A percentile compares a stretch with the other conserved stretches of the same genome.
phyloP scores from a whole-genome alignment of 192 early-diverging fungal species.

The Rhizophagus prolifer region DNA sequence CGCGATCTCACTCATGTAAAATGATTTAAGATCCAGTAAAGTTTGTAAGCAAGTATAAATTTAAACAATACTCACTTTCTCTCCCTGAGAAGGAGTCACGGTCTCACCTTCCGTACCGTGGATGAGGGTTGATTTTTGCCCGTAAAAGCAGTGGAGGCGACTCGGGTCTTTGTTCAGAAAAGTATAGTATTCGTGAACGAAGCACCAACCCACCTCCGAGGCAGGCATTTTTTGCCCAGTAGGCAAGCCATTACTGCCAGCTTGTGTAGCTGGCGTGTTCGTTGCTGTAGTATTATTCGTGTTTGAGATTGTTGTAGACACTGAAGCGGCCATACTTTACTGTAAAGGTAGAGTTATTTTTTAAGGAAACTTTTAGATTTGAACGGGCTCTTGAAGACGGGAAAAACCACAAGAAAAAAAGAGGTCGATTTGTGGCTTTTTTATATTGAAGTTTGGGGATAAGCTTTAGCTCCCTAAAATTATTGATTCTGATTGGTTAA shows the following conservation, averaged over 20 bases:
- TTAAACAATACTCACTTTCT: slow-evolving; percentile 53
- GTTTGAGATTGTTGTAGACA: not conserved
- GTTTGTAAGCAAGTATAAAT: not conserved
- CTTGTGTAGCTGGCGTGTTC: slow-evolving; percentile 34
- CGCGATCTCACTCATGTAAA: not conserved
- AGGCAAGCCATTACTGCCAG: slow-evolving; percentile 30
- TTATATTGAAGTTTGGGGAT: too few species aligned
- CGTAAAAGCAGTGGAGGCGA: slow-evolving; percentile 85
- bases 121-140: slow-evolving; percentile 77
- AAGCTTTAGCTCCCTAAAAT: too few species aligned
- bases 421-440: too few species aligned
- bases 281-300: slow-evolving; percentile 33
- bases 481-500: too few species aligned
- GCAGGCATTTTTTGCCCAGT: slow-evolving; percentile 35
- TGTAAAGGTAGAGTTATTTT: not conserved
- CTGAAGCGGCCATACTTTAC: not conserved
- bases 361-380: not conserved
- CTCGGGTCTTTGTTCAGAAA: slow-evolving; percentile 83
- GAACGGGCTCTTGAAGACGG: too few species aligned
- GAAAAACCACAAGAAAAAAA: too few species aligned
- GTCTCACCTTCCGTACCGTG: slow-evolving; percentile 83
- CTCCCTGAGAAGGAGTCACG: slow-evolving; percentile 63
- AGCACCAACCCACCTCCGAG: slow-evolving; percentile 87
- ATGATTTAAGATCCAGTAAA: not conserved
- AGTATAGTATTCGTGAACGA: slow-evolving; percentile 94